Base-by-base conservation (phyloP, 2,329 filamentous ascomycete genomes). In the Fusarium pseudocircinatum region DNA sequence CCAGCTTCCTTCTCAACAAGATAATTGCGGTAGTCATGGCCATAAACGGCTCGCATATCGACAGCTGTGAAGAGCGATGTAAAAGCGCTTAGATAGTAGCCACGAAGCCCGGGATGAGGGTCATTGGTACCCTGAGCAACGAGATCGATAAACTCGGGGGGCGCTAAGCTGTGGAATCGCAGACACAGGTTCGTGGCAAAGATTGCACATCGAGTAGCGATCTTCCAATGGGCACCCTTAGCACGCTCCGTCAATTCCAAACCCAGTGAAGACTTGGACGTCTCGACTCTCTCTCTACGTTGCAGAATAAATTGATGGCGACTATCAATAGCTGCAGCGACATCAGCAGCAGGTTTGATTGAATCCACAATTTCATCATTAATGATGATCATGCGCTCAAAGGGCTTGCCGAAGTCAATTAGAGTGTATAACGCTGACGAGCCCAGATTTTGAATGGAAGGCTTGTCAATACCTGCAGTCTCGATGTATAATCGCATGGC, bases 221-320 rank as follows among this genome's bases (percentile, higher is more conserved):
- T 95, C 85, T 97, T 98, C 96, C 96, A 99, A 79, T 99, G 97
- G 2, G 95, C 94, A 7, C 89, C 89, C 77, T 90, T 91, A 4
- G 94, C 93, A 67, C 92, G 85, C 67, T 93, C 89, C 8, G 95
- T 92, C 37, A 99, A 86, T 80, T 98, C 95, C 61, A 94, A 85
- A 0, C 95, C 94, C 32, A 99, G 84, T 7, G 90, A 88, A 0
- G 91, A 86, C 84, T 99, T 99, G 84, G 93, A 95, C 60, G 88
- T 86, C 81, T 99, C 96, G 9, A 98, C 95, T 67, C 89, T 89
- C 58, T 86, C 86, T 65, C 95, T 89, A 63, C 96, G 93, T 72
- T 91, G 90, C 64, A 92, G 84, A 74, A 99, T 94, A 74, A 91
- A 92, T 6, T 91, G 86, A 74, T 93, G 90, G 69, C 95, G 78